A percentile compares a stretch with the other conserved stretches of the same genome.
Evolutionary conservation across 257 asterid species (phyloP).

Genomic region (Capsicum rhomboideum): DNA sequence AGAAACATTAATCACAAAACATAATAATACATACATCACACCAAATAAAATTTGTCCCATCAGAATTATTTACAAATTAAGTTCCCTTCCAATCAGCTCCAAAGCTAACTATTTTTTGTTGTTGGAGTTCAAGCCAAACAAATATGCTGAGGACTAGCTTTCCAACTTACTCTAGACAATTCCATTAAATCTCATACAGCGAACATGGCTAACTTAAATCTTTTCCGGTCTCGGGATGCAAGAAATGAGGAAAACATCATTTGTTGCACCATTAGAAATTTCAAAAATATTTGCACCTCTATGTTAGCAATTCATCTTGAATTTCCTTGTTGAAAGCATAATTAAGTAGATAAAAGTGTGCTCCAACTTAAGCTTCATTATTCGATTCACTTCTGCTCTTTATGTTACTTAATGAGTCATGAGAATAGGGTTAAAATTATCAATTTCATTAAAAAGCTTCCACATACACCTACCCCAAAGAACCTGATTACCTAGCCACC

Average conservation of each 20-base stretch:
- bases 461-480: no score
- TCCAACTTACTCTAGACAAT: background rate
- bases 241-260: background rate
- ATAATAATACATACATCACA: background rate
- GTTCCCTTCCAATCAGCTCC: background rate
- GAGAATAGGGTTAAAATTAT: background rate
- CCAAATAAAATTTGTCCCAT: background rate
- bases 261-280: background rate
- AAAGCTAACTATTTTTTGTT: background rate
- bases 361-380: no score
- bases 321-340: background rate
- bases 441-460: background rate
- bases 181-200: background rate
- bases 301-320: background rate
- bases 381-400: background rate
- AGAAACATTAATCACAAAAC: background rate
- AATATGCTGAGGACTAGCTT: background rate
- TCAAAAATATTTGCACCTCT: background rate
- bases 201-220: background rate
- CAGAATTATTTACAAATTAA: background rate
- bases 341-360: no score
- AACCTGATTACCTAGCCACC: no score
- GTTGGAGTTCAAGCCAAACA: background rate
- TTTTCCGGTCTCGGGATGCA: background rate
- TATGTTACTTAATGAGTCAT: background rate